Percentiles rank a stretch among this genome's conserved stretches.
Conservation (phyloP, 805 yeast species). For the Scheffersomyces ergatensis region DNA sequence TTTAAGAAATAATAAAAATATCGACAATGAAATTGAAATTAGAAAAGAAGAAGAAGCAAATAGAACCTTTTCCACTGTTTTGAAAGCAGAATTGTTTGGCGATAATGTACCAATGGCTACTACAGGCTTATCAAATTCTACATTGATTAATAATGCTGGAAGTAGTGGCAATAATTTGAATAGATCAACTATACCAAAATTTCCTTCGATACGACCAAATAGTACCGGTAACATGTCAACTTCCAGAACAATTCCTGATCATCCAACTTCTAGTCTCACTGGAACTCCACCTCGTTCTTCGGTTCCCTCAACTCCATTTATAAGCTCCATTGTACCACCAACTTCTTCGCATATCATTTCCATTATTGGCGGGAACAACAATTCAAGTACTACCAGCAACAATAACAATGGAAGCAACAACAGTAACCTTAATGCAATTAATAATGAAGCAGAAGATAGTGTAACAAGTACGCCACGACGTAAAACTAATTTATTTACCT, state of each 20-base stretch:
- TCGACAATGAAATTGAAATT: conserved; percentile 62
- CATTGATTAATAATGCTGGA: too few species aligned
- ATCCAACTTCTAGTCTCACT: neutral
- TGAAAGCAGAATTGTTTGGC: conserved; percentile 90
- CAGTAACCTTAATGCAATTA: conserved; percentile 3
- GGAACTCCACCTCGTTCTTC: conserved; percentile 9
- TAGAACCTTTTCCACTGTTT: conserved; percentile 78
- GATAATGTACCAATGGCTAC: conserved; percentile 65
- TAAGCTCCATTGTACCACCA: neutral
- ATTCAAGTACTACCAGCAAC: neutral
- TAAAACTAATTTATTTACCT: conserved; percentile 65
- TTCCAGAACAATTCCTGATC: conserved; percentile 2
- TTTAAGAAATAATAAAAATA: conserved; percentile 19
- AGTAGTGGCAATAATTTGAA: conserved; percentile 3
- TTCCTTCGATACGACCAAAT: neutral
- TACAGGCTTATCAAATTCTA: conserved; percentile 27
- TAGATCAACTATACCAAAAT: neutral
- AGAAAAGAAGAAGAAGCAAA: conserved; percentile 80
- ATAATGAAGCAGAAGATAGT: conserved; percentile 5
- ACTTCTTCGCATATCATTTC: conserved; percentile 7
- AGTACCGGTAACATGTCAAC: conserved; percentile 1
- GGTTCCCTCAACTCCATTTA: neutral
- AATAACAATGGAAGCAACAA: conserved; percentile 21
- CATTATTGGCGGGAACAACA: neutral
- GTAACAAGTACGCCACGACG: conserved; percentile 37